These are phyloP conservation scores for Parietaria judaica DNA, from an alignment of 306 rosid genomes.

Conservation along the genomic window DNA sequence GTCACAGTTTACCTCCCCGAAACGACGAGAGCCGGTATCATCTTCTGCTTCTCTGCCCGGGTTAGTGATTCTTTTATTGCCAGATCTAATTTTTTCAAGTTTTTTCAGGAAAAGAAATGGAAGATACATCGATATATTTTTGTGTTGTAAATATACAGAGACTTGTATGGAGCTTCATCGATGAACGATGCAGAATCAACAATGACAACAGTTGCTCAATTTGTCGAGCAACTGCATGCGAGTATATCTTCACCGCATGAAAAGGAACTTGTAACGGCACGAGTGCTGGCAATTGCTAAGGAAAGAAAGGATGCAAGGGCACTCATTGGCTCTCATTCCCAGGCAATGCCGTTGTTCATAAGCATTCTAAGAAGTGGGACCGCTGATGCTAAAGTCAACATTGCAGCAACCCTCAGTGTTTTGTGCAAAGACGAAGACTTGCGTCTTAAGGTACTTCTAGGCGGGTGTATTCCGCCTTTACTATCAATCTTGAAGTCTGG, in stretches of 20 bases:
- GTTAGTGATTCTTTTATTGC: constrained; percentile 28
- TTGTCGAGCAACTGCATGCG: constrained; percentile 86
- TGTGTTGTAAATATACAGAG: constrained; percentile 31
- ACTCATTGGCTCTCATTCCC: constrained; percentile 88
- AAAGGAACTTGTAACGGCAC: constrained; percentile 71
- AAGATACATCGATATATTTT: not conserved
- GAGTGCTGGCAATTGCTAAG: constrained; percentile 54
- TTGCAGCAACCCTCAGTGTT: constrained; percentile 68
- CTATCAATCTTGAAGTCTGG: constrained; percentile 80
- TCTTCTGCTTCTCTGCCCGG: constrained; percentile 36
- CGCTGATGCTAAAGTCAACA: constrained; percentile 70
- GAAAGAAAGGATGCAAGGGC: constrained; percentile 71
- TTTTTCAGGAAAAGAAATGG: not conserved
- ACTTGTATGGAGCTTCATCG: constrained; percentile 31
- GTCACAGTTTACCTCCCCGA: constrained; percentile 60
- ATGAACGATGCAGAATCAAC: constrained; percentile 75
- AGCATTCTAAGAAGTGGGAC: constrained; percentile 87
- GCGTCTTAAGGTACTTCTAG: constrained; percentile 91
- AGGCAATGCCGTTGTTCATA: constrained; percentile 96
- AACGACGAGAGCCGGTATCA: constrained; percentile 27
- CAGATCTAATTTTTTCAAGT: not conserved
- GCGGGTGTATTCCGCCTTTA: constrained; percentile 95
- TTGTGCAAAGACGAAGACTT: constrained; percentile 89
- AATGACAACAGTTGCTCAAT: constrained; percentile 72
- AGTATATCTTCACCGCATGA: constrained; percentile 64